A percentile compares a stretch with the other conserved stretches of the same genome.
Evolutionary conservation across 805 yeast species (phyloP).

Genomic region (Ogataea wickerhamii): DNA sequence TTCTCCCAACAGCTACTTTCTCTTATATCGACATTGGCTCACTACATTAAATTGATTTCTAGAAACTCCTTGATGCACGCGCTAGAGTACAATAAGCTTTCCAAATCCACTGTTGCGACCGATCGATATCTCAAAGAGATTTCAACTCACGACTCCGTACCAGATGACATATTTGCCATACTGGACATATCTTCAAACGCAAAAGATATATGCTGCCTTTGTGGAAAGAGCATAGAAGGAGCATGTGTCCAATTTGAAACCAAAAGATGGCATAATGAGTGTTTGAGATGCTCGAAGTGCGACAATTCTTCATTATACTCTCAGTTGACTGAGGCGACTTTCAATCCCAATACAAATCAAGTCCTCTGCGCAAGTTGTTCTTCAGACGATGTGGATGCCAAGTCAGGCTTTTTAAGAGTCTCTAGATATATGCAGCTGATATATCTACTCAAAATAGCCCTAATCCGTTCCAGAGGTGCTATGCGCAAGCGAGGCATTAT

Average conservation of each 20-base stretch:
- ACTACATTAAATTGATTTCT: slow-evolving; percentile 80
- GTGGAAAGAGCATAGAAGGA: slow-evolving; percentile 79
- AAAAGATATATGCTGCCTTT: slow-evolving; percentile 71
- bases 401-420: slow-evolving; percentile 56
- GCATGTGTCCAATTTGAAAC: slow-evolving; percentile 62
- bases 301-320: slow-evolving; percentile 35
- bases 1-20: slow-evolving; percentile 68
- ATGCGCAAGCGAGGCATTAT: slow-evolving; percentile 38
- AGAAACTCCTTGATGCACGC: slow-evolving; percentile 78
- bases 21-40: slow-evolving; percentile 87
- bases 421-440: slow-evolving; percentile 70
- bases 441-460: slow-evolving; percentile 77
- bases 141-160: slow-evolving; percentile 41
- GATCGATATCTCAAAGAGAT: slow-evolving; percentile 58
- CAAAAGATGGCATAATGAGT: slow-evolving; percentile 76
- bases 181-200: slow-evolving; percentile 54
- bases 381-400: slow-evolving; percentile 43
- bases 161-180: slow-evolving; percentile 36
- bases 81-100: slow-evolving; percentile 56
- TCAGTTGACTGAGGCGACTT: slow-evolving; percentile 45
- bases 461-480: slow-evolving; percentile 65
- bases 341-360: slow-evolving; percentile 33
- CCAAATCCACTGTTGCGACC: slow-evolving; percentile 57
- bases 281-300: slow-evolving; percentile 69
- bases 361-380: slow-evolving; percentile 67